These are phyloP conservation scores for Aureobasidium uvarum DNA, from an alignment of 2,329 filamentous ascomycete genomes.

Conservation along the genomic window DNA sequence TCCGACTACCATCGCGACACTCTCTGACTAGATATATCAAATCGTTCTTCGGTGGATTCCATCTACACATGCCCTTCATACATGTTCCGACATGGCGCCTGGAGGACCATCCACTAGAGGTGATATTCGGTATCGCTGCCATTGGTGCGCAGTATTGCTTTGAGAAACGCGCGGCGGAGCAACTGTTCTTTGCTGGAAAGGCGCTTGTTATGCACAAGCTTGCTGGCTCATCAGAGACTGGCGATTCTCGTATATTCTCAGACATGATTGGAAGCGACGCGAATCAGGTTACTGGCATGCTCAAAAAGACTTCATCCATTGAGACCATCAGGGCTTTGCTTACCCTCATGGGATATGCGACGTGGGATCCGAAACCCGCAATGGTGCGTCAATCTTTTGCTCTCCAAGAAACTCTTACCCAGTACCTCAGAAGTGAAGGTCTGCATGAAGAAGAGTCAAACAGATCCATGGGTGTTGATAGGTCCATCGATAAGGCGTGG, in stretches of 20 bases:
- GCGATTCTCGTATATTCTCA: background rate
- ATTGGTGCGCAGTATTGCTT: conserved; percentile 65
- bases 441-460: conserved; percentile 34
- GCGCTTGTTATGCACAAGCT: conserved; percentile 32
- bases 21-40: conserved; percentile 67
- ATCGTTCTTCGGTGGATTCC: conserved; percentile 67
- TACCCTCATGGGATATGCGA: conserved; percentile 59
- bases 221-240: background rate
- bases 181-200: conserved; percentile 58
- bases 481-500: conserved; percentile 31
- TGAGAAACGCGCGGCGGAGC: conserved; percentile 52
- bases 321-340: conserved; percentile 66
- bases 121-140: conserved; percentile 65
- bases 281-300: background rate
- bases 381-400: conserved; percentile 58
- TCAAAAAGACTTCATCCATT: conserved; percentile 42
- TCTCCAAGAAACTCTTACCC: conserved; percentile 57
- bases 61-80: conserved; percentile 60
- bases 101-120: conserved; percentile 64
- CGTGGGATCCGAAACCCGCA: conserved; percentile 59
- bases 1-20: conserved; percentile 66
- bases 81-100: conserved; percentile 66
- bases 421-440: conserved; percentile 56
- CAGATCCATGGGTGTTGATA: background rate
- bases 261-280: background rate